phyloP scores from a whole-genome alignment of 345 rosid species.

The Melaleuca quinquenervia region DNA sequence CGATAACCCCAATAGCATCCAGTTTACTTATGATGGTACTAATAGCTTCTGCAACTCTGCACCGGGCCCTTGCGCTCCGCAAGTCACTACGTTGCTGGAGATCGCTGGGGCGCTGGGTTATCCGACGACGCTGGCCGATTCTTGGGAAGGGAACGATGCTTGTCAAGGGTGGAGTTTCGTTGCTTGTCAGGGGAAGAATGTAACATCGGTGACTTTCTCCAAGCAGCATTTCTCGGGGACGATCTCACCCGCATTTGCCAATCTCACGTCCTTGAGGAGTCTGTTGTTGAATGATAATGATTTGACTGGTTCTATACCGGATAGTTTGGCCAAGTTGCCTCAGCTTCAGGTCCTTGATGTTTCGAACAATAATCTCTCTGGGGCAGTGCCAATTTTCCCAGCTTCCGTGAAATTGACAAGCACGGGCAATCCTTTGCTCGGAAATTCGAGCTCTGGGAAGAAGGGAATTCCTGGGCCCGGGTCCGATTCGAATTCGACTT shows the following conservation, averaged over 20 bases:
- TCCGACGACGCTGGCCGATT: constrained; percentile 45
- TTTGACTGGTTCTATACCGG: constrained; percentile 57
- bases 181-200: constrained; percentile 25
- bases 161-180: constrained; percentile 51
- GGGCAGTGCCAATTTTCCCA: constrained; percentile 36
- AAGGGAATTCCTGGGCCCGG: not conserved
- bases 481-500: not conserved
- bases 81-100: constrained; percentile 48
- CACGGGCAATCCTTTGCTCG: constrained; percentile 44
- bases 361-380: constrained; percentile 64
- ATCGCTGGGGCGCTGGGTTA: constrained; percentile 60
- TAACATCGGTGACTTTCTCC: constrained; percentile 32
- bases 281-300: constrained; percentile 49
- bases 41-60: constrained; percentile 34
- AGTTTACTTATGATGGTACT: constrained; percentile 3
- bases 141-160: constrained; percentile 72
- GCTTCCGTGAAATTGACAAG: constrained; percentile 22
- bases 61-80: constrained; percentile 34
- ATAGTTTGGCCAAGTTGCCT: constrained; percentile 35
- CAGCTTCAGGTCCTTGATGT: constrained; percentile 46
- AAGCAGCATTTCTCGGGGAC: constrained; percentile 40
- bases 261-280: constrained; percentile 43
- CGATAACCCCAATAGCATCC: constrained; percentile 20
- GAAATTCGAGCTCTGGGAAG: constrained; percentile 11
- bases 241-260: constrained; percentile 50